Base-by-base conservation (phyloP, 2,329 filamentous ascomycete species). In the Malbranchea zuffiana region DNA sequence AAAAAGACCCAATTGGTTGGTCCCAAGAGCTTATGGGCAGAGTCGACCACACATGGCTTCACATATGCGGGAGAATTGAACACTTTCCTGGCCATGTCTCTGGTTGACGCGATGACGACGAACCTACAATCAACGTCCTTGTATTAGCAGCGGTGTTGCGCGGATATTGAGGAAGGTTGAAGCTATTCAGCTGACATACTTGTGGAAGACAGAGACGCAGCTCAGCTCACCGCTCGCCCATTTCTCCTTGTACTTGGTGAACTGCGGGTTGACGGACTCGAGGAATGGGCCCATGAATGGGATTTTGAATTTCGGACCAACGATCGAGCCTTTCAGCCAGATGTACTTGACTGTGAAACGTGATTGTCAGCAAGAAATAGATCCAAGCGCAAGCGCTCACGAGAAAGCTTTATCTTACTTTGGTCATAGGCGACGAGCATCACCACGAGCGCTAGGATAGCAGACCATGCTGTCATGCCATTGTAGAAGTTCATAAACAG, bases 161-260 rank as follows among this genome's bases (percentile, higher is more conserved):
- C 12, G 11, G 23, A 18, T 25, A 25, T n/a, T 7, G 23, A 7
- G n/a, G 7, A n/a, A 25, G n/a, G 23, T 7, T 7, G n/a, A n/a
- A 25, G 23, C n/a, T 25, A 25, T 7, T 7, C n/a, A 7, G 23
- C 7, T n/a, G 18, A 48, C 77, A 50, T 74, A 93, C 85, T 96
- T 98, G 76, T 98, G 90, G 69, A 98, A 98, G 53, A 98, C 86
- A 2, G 87, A 95, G 44, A 98, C 90, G 56, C 90, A 98, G 70
- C 87, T 95, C 50, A 98, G 70, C 32, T 83, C 80, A 31, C 83
- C 90, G 55, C 85, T 93, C 51, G 72, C 62, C 90, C 90, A 98
- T 71, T 96, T 95, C 43, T 72, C 79, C 59, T 87, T 74, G 67
- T 98, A 98, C 54, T 87, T 75, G 43, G 80, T 77, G 59, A 95